A percentile compares a stretch with the other conserved stretches of the same genome.
Evolutionary conservation across 208 protist species (phyloP).

Genomic region (Trypanosoma lewisi): DNA sequence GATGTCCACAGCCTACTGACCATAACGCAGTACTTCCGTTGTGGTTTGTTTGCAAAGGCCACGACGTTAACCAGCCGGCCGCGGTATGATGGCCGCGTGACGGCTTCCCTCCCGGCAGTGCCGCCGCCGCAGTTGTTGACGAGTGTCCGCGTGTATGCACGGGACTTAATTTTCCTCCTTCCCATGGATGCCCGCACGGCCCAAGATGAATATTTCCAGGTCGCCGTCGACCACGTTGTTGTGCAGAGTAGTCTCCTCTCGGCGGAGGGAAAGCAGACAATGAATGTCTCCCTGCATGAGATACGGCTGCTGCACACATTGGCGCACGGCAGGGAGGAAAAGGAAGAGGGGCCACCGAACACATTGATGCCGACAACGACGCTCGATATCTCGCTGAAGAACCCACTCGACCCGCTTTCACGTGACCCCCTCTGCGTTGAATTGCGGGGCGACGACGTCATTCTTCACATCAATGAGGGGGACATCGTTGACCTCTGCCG

Average conservation of each 20-base stretch:
- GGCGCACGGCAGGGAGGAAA: background rate
- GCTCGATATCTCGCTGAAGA: constrained; percentile 59
- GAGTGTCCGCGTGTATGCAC: constrained; percentile 62
- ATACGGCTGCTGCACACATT: constrained; percentile 48
- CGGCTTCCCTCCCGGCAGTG: constrained; percentile 18
- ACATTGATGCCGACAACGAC: constrained; percentile 49
- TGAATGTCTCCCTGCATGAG: constrained; percentile 64
- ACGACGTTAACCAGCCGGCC: constrained; percentile 48
- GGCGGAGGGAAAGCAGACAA: constrained; percentile 52
- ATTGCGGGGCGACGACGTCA: constrained; percentile 49
- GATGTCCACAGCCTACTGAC: constrained; percentile 75
- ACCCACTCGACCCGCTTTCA: constrained; percentile 49
- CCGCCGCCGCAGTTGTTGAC: constrained; percentile 65
- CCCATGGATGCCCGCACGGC: constrained; percentile 57
- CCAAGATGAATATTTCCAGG: constrained; percentile 40
- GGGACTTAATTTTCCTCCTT: constrained; percentile 55
- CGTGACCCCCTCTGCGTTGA: constrained; percentile 48
- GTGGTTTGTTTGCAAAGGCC: constrained; percentile 64
- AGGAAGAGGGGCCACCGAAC: background rate
- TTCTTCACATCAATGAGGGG: constrained; percentile 35
- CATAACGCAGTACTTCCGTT: constrained; percentile 70
- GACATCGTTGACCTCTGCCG: constrained; percentile 61
- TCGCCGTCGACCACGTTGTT: constrained; percentile 47
- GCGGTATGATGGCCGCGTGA: constrained; percentile 70
- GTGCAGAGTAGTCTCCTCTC: constrained; percentile 70